phyloP scores from a whole-genome alignment of 2,329 filamentous ascomycete genomes.

The Zymoseptoria tritici region DNA sequence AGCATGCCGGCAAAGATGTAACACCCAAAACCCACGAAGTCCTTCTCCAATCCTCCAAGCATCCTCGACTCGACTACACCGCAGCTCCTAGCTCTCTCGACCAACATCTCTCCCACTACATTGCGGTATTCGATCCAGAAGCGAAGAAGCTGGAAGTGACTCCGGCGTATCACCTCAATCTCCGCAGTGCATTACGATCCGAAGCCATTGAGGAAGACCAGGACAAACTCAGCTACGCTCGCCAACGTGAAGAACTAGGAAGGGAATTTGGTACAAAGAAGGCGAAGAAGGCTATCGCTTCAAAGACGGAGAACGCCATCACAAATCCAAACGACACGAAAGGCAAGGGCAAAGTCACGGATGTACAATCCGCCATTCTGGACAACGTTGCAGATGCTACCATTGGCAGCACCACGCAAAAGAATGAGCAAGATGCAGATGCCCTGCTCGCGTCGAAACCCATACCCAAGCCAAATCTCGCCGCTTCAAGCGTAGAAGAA shows the following conservation, averaged over 20 bases:
- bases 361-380: conserved; percentile 54
- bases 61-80: conserved; percentile 53
- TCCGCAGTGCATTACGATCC: conserved; percentile 45
- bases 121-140: conserved; percentile 52
- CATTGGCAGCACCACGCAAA: conserved; percentile 55
- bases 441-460: conserved; percentile 62
- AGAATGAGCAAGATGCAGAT: conserved; percentile 57
- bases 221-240: conserved; percentile 39
- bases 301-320: conserved; percentile 65
- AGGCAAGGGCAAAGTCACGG: conserved; percentile 45
- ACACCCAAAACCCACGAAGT: conserved; percentile 42
- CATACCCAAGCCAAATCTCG: conserved; percentile 61
- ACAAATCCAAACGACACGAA: conserved; percentile 34
- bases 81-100: conserved; percentile 33
- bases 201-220: conserved; percentile 35
- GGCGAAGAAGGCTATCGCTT: conserved; percentile 67
- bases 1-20: conserved; percentile 21
- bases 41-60: conserved; percentile 54
- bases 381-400: conserved; percentile 55
- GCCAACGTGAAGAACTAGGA: conserved; percentile 62
- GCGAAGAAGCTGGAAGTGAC: conserved; percentile 48
- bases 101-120: conserved; percentile 52
- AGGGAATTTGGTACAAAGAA: conserved; percentile 80
- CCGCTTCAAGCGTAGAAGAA: conserved; percentile 60
- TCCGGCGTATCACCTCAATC: conserved; percentile 47